phyloP scores from a whole-genome alignment of 805 yeast genomes.

The Starmera caribaea region DNA sequence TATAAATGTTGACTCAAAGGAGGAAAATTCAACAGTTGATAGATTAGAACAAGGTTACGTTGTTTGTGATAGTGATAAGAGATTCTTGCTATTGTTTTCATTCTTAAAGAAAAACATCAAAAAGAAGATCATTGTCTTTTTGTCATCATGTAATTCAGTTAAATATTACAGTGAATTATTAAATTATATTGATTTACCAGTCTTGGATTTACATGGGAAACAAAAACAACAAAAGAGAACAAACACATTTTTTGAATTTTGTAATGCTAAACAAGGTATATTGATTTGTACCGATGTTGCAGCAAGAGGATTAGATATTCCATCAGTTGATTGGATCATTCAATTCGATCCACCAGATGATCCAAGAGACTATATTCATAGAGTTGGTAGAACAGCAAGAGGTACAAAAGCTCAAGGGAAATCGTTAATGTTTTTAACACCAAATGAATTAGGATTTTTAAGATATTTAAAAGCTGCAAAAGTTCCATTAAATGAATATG shows the following conservation, averaged over 20 bases:
- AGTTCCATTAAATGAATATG: conserved; percentile 95
- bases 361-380: conserved; percentile 97
- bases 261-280: conserved; percentile 93
- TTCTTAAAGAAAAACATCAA: conserved; percentile 88
- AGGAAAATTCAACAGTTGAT: conserved; percentile 84
- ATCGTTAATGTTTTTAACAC: conserved; percentile 90
- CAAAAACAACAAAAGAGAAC: conserved; percentile 99
- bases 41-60: conserved; percentile 98
- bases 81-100: conserved; percentile 84
- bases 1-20: conserved; percentile 83
- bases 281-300: conserved; percentile 97
- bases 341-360: conserved; percentile 99
- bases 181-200: conserved; percentile 95
- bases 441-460: conserved; percentile 88
- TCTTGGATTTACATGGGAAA: conserved; percentile 91
- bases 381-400: conserved; percentile 99
- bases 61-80: conserved; percentile 91
- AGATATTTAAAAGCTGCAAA: conserved; percentile 93
- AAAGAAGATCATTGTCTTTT: conserved; percentile 87
- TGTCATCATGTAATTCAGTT: conserved; percentile 95
- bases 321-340: conserved; percentile 97
- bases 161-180: conserved; percentile 91
- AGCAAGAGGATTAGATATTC: conserved; percentile 97
- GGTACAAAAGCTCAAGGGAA: conserved; percentile 85
- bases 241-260: conserved; percentile 94